A percentile compares a stretch with the other conserved stretches of the same genome.
These are phyloP conservation scores for Trichosporon coremiiforme DNA, from an alignment of 1,284 basidiomycete genomes.

Conservation along the genomic window DNA sequence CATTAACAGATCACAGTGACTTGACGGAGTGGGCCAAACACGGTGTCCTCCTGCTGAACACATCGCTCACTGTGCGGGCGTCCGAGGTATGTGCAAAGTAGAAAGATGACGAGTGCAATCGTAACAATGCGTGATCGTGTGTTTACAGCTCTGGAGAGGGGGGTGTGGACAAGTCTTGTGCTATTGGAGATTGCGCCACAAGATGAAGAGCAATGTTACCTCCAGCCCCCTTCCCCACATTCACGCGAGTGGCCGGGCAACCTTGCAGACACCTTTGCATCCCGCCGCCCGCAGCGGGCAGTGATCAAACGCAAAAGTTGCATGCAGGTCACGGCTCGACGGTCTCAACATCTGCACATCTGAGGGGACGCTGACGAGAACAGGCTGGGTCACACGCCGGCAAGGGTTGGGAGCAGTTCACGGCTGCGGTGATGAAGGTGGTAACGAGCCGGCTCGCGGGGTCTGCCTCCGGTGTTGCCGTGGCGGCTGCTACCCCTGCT, in stretches of 20 bases:
- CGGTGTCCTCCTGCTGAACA: conserved; percentile 90
- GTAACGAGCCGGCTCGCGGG: conserved; percentile 47
- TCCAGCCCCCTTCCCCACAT: conserved; percentile 23
- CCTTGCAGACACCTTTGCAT: neutral
- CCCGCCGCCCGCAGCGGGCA: neutral
- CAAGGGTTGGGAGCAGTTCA: conserved; percentile 87
- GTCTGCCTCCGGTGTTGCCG: conserved; percentile 21
- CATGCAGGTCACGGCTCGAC: neutral
- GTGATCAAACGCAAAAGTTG: neutral
- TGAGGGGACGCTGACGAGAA: neutral
- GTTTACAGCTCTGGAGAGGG: conserved; percentile 11
- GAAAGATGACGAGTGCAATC: neutral
- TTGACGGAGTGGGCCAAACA: conserved; percentile 80
- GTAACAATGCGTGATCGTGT: neutral
- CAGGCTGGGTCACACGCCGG: conserved; percentile 78
- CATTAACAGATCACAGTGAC: conserved; percentile 62
- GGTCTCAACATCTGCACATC: neutral
- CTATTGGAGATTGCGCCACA: neutral
- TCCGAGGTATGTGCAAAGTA: conserved; percentile 52
- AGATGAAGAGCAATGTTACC: neutral
- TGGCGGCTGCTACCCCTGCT: too few relatives aligned
- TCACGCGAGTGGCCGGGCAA: neutral
- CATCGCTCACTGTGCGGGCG: conserved; percentile 80
- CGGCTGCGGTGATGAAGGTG: conserved; percentile 71
- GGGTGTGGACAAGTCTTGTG: neutral